Conservation (phyloP, 148 eudicot genomes). For the Chenopodium quinoa region DNA sequence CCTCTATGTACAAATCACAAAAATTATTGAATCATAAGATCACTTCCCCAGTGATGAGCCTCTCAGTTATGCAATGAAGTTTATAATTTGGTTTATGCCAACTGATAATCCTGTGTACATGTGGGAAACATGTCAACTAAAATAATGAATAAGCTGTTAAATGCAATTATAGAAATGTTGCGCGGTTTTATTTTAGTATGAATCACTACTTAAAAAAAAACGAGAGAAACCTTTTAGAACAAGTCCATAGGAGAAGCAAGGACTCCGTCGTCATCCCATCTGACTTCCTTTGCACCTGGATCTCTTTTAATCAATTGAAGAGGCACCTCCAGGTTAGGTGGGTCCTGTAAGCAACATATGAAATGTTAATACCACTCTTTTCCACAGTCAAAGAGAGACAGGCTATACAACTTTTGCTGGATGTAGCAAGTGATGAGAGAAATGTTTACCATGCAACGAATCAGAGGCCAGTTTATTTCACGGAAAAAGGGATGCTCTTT, state of each 20-base stretch:
- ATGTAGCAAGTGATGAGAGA: not conserved
- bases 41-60: not conserved
- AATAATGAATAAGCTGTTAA: not conserved
- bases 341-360: slow-evolving; percentile 44
- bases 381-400: not conserved
- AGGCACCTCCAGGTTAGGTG: slow-evolving; percentile 83
- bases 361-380: slow-evolving; percentile 13
- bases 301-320: slow-evolving; percentile 64
- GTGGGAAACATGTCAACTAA: not conserved
- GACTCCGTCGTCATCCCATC: slow-evolving; percentile 84
- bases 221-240: slow-evolving; percentile 52
- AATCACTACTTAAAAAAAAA: not conserved
- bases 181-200: not conserved
- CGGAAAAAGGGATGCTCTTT: slow-evolving; percentile 81
- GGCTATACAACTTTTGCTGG: not conserved
- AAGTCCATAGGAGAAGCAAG: slow-evolving; percentile 56
- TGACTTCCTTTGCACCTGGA: slow-evolving; percentile 47
- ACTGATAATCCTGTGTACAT: slow-evolving; percentile 9
- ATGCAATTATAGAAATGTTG: not conserved
- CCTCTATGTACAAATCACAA: slow-evolving; percentile 24
- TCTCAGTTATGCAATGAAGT: not conserved
- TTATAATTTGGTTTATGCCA: not conserved
- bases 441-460: slow-evolving; percentile 78
- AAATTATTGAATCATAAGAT: not conserved
- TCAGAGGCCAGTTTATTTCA: slow-evolving; percentile 91